These are phyloP conservation scores for Metschnikowia vanudenii DNA, from an alignment of 805 yeast genomes.

Conservation along the genomic window DNA sequence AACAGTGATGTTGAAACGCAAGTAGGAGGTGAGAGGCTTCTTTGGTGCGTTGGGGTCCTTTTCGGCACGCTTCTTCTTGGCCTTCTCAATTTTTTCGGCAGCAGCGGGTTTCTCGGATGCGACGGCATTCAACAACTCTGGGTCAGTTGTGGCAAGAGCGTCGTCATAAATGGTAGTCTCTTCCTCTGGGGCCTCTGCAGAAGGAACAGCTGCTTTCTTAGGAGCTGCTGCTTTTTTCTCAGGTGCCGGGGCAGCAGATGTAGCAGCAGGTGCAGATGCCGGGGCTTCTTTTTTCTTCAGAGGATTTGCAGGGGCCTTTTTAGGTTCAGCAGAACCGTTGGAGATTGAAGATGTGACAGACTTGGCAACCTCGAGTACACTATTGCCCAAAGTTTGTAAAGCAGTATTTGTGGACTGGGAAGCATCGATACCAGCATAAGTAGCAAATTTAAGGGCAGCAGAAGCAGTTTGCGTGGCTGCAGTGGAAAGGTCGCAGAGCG, in stretches of 20 bases:
- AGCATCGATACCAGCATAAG: slow-evolving; percentile 50
- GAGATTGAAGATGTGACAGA: slow-evolving; percentile 38
- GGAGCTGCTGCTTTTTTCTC: not conserved
- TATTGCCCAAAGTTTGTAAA: slow-evolving; percentile 30
- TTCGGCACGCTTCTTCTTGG: slow-evolving; percentile 49
- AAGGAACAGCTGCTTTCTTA: not conserved
- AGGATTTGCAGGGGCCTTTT: slow-evolving; percentile 10
- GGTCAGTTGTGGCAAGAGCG: slow-evolving; percentile 9
- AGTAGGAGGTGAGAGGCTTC: slow-evolving; percentile 87
- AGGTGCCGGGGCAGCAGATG: not conserved
- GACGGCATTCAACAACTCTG: slow-evolving; percentile 2
- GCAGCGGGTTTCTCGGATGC: not conserved
- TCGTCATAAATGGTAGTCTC: not conserved
- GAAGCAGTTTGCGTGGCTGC: slow-evolving; percentile 85
- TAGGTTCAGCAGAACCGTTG: slow-evolving; percentile 14
- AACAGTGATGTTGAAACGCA: slow-evolving; percentile 69
- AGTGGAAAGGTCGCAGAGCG: slow-evolving; percentile 77
- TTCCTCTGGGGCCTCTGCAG: not conserved
- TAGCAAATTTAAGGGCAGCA: slow-evolving; percentile 75
- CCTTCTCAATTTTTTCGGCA: slow-evolving; percentile 9
- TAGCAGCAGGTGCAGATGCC: slow-evolving; percentile 6
- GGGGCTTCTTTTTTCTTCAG: slow-evolving; percentile 17
- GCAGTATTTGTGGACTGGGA: slow-evolving; percentile 36
- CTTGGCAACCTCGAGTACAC: slow-evolving; percentile 29
- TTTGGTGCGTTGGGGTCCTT: slow-evolving; percentile 93